Base-by-base conservation (phyloP, 1,284 basidiomycete genomes). In the Coniophora puteana region DNA sequence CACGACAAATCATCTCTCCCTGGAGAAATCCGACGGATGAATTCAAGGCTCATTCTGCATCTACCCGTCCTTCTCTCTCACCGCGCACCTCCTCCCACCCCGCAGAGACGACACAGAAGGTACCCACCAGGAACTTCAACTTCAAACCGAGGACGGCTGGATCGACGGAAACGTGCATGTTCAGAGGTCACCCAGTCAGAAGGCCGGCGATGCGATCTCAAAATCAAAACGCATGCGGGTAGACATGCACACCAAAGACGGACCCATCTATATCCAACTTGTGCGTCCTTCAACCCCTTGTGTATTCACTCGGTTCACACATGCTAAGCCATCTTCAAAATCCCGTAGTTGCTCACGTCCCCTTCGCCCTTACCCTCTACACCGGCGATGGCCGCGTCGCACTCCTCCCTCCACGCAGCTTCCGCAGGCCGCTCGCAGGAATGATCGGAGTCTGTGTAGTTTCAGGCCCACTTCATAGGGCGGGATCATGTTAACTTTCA, bases 141-240 rank as follows among this genome's bases (percentile, higher is more conserved):
- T 69, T 28, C 63, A 65, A 34, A 66, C 64, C 12, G 63, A 68
- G 44, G 65, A 67, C 40, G 68, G 68, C 2, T 64, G 63, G 2
- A 66, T 69, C 29, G 59, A 69, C 33, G 62, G 65, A 2, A 57
- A 65, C 36, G 54, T 68, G 17, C 53, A 59, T 45, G 50, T 70
- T 26, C 50, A 62, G 24, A 51, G 55, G 37, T n/a, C 41, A 43
- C 11, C 38, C 13, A 11, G 27, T 36, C 8, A 18, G 26, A 22
- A 28, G 12, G n/a, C 21, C 27, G 11, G 14, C 41, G 14, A 26
- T 13, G 12, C n/a, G n/a, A 6, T 20, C 12, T 7, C 16, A 5
- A 8, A 3, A 17, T 20, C 21, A 14, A 28, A 33, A n/a, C 47
- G 46, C 8, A 45, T 47, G 12, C 44, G 29, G 8, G 14, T 49